Conservation (phyloP, 495 filamentous ascomycete species). For the Elaphomyces granulatus region DNA sequence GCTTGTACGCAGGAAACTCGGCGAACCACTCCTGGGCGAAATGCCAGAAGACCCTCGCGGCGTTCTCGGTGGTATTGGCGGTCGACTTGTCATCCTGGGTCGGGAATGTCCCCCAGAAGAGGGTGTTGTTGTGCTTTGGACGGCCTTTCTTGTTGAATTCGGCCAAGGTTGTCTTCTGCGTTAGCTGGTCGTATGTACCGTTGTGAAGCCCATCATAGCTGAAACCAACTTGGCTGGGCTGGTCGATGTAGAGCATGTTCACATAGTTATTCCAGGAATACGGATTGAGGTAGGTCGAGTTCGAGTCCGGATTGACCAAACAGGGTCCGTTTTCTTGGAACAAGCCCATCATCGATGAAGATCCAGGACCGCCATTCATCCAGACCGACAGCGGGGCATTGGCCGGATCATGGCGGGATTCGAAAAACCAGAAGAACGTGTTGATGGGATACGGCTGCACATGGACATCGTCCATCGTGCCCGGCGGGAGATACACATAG, state of each 20-base stretch:
- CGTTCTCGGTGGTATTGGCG: slow-evolving; percentile 38
- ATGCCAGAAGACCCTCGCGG: slow-evolving; percentile 39
- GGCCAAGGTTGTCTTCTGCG: slow-evolving; percentile 24
- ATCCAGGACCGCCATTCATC: slow-evolving; percentile 46
- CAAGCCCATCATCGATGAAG: slow-evolving; percentile 44
- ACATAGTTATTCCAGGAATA: slow-evolving; percentile 49
- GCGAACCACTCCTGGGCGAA: slow-evolving; percentile 44
- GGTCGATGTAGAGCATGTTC: slow-evolving; percentile 52
- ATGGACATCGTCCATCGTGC: slow-evolving; percentile 21
- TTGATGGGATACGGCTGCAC: slow-evolving; percentile 28
- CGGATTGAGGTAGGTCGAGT: slow-evolving; percentile 35
- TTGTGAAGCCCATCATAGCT: slow-evolving; percentile 37
- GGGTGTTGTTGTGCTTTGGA: slow-evolving; percentile 44
- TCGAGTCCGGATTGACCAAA: slow-evolving; percentile 35
- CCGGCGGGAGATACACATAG: slow-evolving; percentile 31
- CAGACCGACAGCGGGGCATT: slow-evolving; percentile 39
- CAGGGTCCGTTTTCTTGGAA: slow-evolving; percentile 53
- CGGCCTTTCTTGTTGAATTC: slow-evolving; percentile 21
- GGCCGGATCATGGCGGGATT: slow-evolving; percentile 32
- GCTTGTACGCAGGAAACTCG: slow-evolving; percentile 41
- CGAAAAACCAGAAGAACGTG: slow-evolving; percentile 40
- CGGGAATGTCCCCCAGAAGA: slow-evolving; percentile 45
- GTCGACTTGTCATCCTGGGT: slow-evolving; percentile 32
- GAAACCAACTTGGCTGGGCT: slow-evolving; percentile 49
- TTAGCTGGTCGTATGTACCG: slow-evolving; percentile 33